Evolutionary conservation across 2,329 filamentous ascomycete species (phyloP), one percentile per base, ranked within the genome.

Genomic region (Exophiala xenobiotica): DNA sequence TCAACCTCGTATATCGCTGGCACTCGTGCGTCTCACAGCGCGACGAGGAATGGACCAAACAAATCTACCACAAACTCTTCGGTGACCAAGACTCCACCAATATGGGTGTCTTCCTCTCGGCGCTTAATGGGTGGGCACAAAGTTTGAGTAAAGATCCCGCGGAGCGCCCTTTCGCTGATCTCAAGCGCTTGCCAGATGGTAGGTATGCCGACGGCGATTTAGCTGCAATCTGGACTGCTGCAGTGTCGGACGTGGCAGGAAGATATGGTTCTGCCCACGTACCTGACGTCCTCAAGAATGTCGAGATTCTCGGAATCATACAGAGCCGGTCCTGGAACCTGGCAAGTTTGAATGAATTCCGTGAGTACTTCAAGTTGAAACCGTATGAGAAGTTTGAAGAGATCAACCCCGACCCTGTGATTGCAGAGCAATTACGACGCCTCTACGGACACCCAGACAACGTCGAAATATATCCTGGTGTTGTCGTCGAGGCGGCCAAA

Each of bases 1-100:
- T 87, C 68, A 86, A 86, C 53, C 70, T 86, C 22, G 71, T 86
- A 1, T 87, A 87, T 62, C 74, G 83, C 20, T 87, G 81, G 74
- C 83, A 87, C 65, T 80, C 78, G 1, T 78, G 76, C 35, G 78
- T 85, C 44, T 82, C 79, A 3, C 71, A 77, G 56, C 74, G 76
- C 18, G 83, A 86, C 55, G 81, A 85, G 61, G 71, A 74, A 33
- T 87, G 82, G 81, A 80, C 80, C 14, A 74, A 83, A 39, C 70
- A 77, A 11, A 71, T 78, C 57, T 79, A 80, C 62, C 65, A 70
- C 4, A 70, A 76, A 40, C 62, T 79, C 1, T 75, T 80, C 31
- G 60, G 63, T n/a, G 65, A 62, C 7, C 62, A 70, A 12, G 65
- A 74, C 5, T 57, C 68, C 12, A 57, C 64, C n/a, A 67, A 63